phyloP scores from a whole-genome alignment of 345 rosid species.

The Brassica juncea region DNA sequence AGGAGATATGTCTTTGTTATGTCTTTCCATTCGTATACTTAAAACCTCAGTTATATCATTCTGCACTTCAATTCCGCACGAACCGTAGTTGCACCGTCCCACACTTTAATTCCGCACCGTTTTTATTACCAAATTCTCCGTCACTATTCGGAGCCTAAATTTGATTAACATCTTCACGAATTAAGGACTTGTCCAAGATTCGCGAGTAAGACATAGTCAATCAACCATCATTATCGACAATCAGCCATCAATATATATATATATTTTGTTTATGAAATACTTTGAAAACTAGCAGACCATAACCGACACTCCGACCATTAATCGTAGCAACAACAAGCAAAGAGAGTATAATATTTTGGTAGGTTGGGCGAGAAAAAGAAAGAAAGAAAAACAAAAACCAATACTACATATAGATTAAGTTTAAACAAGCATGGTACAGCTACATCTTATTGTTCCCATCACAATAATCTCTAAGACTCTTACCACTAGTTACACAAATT shows the following conservation, averaged over 20 bases:
- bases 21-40: too few species aligned
- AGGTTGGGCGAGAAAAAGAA: slow-evolving; percentile 1
- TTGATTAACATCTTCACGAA: neutral
- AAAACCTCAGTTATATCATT: too few species aligned
- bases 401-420: neutral
- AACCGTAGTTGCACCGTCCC: too few species aligned
- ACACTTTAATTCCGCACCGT: too few species aligned
- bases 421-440: neutral
- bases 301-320: slow-evolving; percentile 35
- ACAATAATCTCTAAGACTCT: neutral
- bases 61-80: too few species aligned
- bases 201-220: slow-evolving; percentile 6
- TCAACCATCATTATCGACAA: neutral
- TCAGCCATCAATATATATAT: neutral
- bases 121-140: too few species aligned
- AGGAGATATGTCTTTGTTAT: too few species aligned
- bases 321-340: slow-evolving; percentile 30
- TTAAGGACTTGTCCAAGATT: neutral
- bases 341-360: neutral
- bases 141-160: neutral
- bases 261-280: neutral
- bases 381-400: neutral
- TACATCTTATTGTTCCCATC: neutral
- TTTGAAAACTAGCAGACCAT: slow-evolving; percentile 17
- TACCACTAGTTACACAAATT: neutral